Base-by-base conservation (phyloP, 2,329 filamentous ascomycete species). In the Phialophora tarda region DNA sequence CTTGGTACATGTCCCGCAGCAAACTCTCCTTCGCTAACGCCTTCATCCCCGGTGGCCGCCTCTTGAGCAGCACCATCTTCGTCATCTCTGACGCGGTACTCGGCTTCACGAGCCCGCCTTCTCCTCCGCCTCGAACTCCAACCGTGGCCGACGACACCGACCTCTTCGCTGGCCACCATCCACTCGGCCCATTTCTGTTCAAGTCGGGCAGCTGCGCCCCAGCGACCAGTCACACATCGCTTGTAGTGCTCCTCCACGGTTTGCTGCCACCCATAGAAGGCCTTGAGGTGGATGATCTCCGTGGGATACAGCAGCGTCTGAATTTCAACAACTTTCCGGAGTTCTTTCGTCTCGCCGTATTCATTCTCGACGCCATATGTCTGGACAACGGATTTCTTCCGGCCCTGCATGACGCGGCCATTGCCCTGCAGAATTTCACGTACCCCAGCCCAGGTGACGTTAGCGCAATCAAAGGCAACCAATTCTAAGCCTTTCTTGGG, bases 241-340 rank as follows among this genome's bases (percentile, higher is more conserved):
- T 93, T 94, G 61, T 89, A 93, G 78, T 98, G 94, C 77, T 97
- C 93, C 71, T 97, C 91, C 4, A 97, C 93, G 0, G 93, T 97
- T 80, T 92, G 91, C 79, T 98, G 94, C 87, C 92, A 97, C 50
- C 91, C 92, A 77, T 96, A 96, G 81, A 94, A 98, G 78, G 93
- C 96, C 78, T 97, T 97, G 51, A 98, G 84, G 5, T 88, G 84
- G 66, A 98, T 92, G 64, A 96, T 87, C 75, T 97, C 89, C 0
- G 87, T 86, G 0, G 92, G 91, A 72, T 89, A 93, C 0, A 85
- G 85, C 10, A 83, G 74, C 0, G 73, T 72, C 30, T 72, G 72
- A 32, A 69, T 73, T 4, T 71, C 67, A 0, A 67, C 67, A 8
- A 71, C 62, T 26, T 70, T 71, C 28, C 58, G 62, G 47, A 63